Conservation (phyloP, 1,139 yeast species). For the Yamadazyma buinensis region DNA sequence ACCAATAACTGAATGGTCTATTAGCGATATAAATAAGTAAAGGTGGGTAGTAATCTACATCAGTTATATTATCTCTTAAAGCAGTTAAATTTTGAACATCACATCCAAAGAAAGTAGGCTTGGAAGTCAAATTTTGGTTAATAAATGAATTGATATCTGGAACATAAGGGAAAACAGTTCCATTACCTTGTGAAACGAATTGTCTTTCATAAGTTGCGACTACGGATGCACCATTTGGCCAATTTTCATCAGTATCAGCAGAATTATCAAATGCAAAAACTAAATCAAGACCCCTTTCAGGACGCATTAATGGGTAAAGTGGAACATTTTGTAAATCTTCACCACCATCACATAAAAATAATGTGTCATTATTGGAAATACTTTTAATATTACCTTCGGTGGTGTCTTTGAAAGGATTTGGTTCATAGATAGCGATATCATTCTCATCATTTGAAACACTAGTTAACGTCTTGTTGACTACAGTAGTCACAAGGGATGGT, state of each 20-base stretch:
- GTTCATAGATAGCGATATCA: constrained; percentile 45
- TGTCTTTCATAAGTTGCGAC: constrained; percentile 63
- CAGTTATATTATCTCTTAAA: constrained; percentile 24
- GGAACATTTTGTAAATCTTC: constrained; percentile 43
- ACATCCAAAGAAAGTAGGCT: constrained; percentile 86
- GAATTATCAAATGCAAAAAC: constrained; percentile 50
- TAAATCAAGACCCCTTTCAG: constrained; percentile 36
- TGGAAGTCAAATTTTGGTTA: constrained; percentile 54
- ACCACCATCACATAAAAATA: constrained; percentile 43
- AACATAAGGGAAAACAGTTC: constrained; percentile 76
- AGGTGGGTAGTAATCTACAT: constrained; percentile 52
- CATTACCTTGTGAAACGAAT: constrained; percentile 57
- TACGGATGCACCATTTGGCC: constrained; percentile 42
- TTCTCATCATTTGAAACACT: constrained; percentile 41
- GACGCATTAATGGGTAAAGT: constrained; percentile 36
- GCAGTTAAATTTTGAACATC: constrained; percentile 62
- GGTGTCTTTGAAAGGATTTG: constrained; percentile 52
- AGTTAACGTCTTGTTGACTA: constrained; percentile 43
- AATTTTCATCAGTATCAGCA: constrained; percentile 37
- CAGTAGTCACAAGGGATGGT: constrained; percentile 40
- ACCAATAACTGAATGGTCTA: constrained; percentile 59
- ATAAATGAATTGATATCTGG: constrained; percentile 72
- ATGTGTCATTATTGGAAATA: constrained; percentile 31
- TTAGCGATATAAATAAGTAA: constrained; percentile 78
- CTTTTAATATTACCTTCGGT: constrained; percentile 33